Conservation (phyloP, 768 basidiomycete genomes). For the Rhizopogon vesiculosus region DNA sequence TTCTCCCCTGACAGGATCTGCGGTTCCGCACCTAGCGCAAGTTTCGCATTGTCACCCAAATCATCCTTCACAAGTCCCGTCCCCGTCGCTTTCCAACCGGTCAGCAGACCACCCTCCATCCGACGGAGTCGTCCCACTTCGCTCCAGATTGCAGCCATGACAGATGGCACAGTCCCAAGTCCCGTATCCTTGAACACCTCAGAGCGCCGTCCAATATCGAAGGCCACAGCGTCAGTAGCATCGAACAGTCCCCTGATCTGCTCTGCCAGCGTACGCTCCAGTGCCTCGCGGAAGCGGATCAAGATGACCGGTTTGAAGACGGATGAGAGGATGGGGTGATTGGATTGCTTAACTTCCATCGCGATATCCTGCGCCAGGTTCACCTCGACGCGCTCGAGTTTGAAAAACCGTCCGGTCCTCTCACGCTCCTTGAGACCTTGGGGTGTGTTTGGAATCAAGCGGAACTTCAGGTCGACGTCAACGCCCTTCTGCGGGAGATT, state of each 20-base stretch:
- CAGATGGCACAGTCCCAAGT: conserved; percentile 39
- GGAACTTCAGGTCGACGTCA: conserved; percentile 63
- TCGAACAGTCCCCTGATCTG: conserved; percentile 50
- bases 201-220: conserved; percentile 50
- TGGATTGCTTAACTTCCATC: conserved; percentile 52
- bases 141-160: conserved; percentile 64
- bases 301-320: conserved; percentile 62
- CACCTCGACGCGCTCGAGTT: conserved; percentile 51
- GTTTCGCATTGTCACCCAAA: conserved; percentile 24
- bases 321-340: conserved; percentile 57
- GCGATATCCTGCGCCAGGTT: conserved; percentile 53
- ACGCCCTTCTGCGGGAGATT: conserved; percentile 62
- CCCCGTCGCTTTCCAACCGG: conserved; percentile 53
- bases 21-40: conserved; percentile 71
- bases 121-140: conserved; percentile 58
- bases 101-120: conserved; percentile 27
- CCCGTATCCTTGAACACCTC: conserved; percentile 68
- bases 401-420: conserved; percentile 45
- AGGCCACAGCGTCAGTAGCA: conserved; percentile 51
- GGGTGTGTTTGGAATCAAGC: conserved; percentile 51
- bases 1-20: conserved; percentile 68
- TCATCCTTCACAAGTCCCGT: conserved; percentile 60
- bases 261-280: conserved; percentile 54
- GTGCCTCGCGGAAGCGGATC: conserved; percentile 50
- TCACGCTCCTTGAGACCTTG: conserved; percentile 41